Conservation (phyloP, 2,329 filamentous ascomycete species). For the Didymella sp. region DNA sequence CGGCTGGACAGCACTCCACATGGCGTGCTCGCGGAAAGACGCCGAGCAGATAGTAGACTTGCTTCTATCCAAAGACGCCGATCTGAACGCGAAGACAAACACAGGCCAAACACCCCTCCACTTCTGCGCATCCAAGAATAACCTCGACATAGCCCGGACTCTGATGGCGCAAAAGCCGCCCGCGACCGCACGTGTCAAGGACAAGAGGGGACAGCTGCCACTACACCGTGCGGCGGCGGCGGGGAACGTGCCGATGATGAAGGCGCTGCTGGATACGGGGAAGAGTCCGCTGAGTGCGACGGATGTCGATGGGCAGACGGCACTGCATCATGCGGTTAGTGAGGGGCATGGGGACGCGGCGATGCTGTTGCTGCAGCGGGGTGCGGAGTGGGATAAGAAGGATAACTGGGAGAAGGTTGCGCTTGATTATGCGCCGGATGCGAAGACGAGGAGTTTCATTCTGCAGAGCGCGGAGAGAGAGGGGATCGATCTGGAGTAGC, state of each 20-base stretch:
- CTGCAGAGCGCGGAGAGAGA: conserved; percentile 80
- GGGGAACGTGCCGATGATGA: conserved; percentile 86
- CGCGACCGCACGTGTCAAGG: conserved; percentile 80
- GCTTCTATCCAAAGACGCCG: conserved; percentile 72
- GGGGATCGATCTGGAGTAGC: conserved; percentile 69
- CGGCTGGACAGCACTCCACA: conserved; percentile 87
- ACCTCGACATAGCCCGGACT: conserved; percentile 79
- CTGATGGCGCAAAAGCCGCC: conserved; percentile 71
- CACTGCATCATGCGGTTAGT: conserved; percentile 84
- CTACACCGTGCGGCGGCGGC: conserved; percentile 91
- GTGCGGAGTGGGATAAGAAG: conserved; percentile 80
- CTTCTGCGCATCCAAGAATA: conserved; percentile 88
- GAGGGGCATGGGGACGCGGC: conserved; percentile 83
- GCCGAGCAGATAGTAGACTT: conserved; percentile 72
- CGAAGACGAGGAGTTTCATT: conserved; percentile 81
- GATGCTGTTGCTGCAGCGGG: conserved; percentile 79
- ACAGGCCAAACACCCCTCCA: conserved; percentile 84
- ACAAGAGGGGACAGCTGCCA: conserved; percentile 86
- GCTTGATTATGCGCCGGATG: conserved; percentile 84
- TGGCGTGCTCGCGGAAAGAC: conserved; percentile 76
- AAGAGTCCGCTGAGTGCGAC: conserved; percentile 82
- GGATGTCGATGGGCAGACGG: conserved; percentile 83
- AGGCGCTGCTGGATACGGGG: conserved; percentile 77
- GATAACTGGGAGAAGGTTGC: conserved; percentile 74
- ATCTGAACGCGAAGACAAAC: conserved; percentile 74